Conservation (phyloP, 306 rosid genomes). For the Mimosa pudica region DNA sequence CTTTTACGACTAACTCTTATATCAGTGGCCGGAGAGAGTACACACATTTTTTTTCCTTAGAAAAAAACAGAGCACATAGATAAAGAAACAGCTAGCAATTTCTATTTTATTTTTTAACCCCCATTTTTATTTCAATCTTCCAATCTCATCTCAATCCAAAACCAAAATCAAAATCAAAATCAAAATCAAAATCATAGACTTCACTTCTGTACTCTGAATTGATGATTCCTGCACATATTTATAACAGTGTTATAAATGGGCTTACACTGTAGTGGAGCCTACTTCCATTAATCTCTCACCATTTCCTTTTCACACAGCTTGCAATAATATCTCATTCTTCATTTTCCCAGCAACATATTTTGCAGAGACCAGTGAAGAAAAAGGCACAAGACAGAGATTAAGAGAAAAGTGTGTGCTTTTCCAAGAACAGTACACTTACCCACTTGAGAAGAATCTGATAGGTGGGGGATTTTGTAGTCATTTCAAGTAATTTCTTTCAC, state of each 20-base stretch:
- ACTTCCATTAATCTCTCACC: conserved; percentile 55
- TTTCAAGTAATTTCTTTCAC: conserved; percentile 25
- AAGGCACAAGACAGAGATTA: not conserved
- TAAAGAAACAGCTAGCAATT: not conserved
- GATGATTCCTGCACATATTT: conserved; percentile 29
- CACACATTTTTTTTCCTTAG: no score
- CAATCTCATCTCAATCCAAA: conserved; percentile 32
- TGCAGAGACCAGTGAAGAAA: not conserved
- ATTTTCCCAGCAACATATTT: conserved; percentile 20
- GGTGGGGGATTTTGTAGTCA: conserved; percentile 44
- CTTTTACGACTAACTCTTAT: no score
- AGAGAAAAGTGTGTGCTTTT: not conserved
- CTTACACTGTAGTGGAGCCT: conserved; percentile 76
- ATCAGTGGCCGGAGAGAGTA: not conserved
- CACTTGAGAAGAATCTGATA: conserved; percentile 30
- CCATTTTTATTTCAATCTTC: not conserved
- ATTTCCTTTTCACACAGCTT: conserved; percentile 38
- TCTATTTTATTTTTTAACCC: not conserved
- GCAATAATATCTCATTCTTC: conserved; percentile 4
- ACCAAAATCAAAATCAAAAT: conserved; percentile 30
- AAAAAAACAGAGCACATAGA: no score
- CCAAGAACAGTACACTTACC: conserved; percentile 28
- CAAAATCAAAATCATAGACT: conserved; percentile 40
- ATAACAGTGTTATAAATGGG: conserved; percentile 48
- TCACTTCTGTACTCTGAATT: not conserved